Base-by-base conservation (phyloP, 805 yeast genomes). In the Candida piceae region DNA sequence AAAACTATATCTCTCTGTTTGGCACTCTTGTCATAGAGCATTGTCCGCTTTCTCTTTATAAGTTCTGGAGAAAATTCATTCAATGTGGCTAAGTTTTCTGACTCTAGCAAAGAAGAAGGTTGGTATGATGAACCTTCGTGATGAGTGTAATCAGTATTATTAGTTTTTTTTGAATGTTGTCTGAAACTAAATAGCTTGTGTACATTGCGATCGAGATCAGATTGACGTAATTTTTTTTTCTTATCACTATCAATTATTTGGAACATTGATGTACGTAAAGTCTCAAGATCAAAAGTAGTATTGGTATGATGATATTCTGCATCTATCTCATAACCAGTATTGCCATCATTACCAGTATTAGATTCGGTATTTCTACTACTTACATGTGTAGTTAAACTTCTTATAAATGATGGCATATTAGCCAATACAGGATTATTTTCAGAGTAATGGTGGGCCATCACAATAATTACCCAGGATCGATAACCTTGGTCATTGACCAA, bases 381-480 rank as follows among this genome's bases (percentile, higher is more conserved):
- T 9, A 50, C 55, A 35, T 50, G 49, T 31, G 41, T 46, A 2
- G 50, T 49, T 13, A 54, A 33, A 17, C 49, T 33, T 16, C 46
- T 49, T 35, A 54, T 49, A 29, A 53, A 52, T 21, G 46, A 24
- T 11, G 58, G 51, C 55, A 77, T 57, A 32, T 76, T 60, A 23
- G 61, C 64, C 38, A 76, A 72, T 10, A 76, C 58, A 1, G 69
- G 61, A 33, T 55, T 58, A 10, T 36, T 35, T 1, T 46, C 31
- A 3, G 72, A 66, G 45, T 73, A 77, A 11, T 70, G 57, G 28
- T 78, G 79, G 1, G 82, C 82, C 60, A 76, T 67, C 7, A 77
- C 80, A 34, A 74, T 74, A 17, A 78, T 73, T n/a, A 76, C 68
- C 84, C 83, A 77, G 1, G 78, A 70, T 20, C 76, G 58, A 27